Base-by-base conservation (phyloP, 192 early-diverging fungal species). In the Backusella westeae region DNA sequence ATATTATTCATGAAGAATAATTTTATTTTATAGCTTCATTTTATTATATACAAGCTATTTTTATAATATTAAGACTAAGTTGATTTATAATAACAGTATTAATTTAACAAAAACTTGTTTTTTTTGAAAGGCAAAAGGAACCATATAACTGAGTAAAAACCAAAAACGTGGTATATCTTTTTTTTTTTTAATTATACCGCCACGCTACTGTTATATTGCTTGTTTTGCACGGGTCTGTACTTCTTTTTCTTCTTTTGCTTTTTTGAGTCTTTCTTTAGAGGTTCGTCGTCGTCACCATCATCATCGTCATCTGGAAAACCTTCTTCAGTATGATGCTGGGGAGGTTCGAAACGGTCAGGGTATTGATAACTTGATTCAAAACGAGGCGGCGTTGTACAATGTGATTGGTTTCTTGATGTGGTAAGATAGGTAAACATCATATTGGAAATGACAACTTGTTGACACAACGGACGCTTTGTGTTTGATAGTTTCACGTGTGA, bases 401-500 rank as follows among this genome's bases (percentile, higher is more conserved):
- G n/a, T n/a, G n/a, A 23, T 71, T 85, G 85, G 8, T 89, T 87
- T 65, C 89, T 90, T 67, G 91, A 91, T 8, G 92, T 84, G 67
- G 89, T 89, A 67, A 94, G 79, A 80, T 94, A 94, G 90, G 91
- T 93, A 78, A 92, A 93, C 89, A 94, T 90, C 88, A 94, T 89
- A 71, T 94, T 94, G 3, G 91, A 92, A 52, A 94, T 87, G 72
- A 92, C 77, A 15, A 94, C 93, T 80, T 94, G 93, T 44, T 94
- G 90, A 42, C 88, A 82, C 21, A 94, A 74, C 8, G 93, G 93
- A 1, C 93, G 89, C 8, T 91, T 83, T 23, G 90, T 88, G 72
- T 93, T 92, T 15, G 89, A 87, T 44, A 94, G 77, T 74, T 94
- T 94, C 17, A 89, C 81, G 34, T 92, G 90, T 2, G 91, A 91